Evolutionary conservation across 2,329 filamentous ascomycete genomes (phyloP), one percentile per base, ranked within the genome.

Genomic region (Pestalotiopsis sp.): DNA sequence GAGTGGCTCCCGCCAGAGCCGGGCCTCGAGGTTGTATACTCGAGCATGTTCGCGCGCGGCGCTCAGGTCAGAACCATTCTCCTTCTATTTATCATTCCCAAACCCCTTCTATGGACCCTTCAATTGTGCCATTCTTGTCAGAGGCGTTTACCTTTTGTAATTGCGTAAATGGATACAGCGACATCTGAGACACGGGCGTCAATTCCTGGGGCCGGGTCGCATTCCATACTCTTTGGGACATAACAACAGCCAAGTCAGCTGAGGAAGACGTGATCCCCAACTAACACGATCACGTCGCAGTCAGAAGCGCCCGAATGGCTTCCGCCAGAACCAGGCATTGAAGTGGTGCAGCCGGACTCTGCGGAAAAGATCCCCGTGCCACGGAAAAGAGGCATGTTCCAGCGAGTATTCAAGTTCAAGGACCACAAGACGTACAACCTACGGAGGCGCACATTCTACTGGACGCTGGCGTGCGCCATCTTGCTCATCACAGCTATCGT

Each of bases 281-380:
- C 60, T 63, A 48, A 63, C 35, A 48, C 3, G 13, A 63, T 22
- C 38, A 63, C 48, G 39, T 44, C 20, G 52, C 68, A 69, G 35
- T 58, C 62, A 13, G 68, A 68, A 7, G 68, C 70, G 9, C 71
- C 71, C 10, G 73, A 74, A 64, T 66, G 71, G 60, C 69, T 68
- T 20, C 67, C 52, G 3, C 73, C 71, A 3, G 70, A 69, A 17
- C 71, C 71, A 48, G 74, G 74, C 3, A 65, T 76, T 38, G 73
- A 76, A 62, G 66, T 74, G 7, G 68, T 68, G 20, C 24, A 60
- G 4, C 70, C 67, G 4, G 52, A 63, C 44, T 22, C 38, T 4
- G 65, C 66, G 22, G 72, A 74, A 7, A 74, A 70, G 60, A 63
- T 52, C 24, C 60, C 24, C 22, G 35, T 65, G n/a, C 7, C 63